Evolutionary conservation across 2,329 filamentous ascomycete species (phyloP).

Genomic region (Xylariaceae sp.): DNA sequence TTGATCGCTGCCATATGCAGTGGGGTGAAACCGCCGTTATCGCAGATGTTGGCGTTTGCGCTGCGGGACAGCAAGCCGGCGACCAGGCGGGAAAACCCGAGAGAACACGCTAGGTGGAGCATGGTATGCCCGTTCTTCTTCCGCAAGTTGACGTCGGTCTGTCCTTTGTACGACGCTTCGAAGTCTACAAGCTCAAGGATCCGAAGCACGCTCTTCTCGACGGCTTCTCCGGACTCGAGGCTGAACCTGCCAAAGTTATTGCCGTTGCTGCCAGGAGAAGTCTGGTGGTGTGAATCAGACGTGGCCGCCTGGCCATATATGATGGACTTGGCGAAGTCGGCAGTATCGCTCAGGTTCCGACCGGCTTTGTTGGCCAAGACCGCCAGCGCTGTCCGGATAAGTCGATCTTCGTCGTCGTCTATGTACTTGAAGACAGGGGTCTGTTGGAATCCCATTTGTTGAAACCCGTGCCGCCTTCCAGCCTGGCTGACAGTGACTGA

Average conservation of each 20-base stretch:
- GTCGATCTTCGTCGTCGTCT: constrained; percentile 63
- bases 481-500: constrained; percentile 62
- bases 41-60: constrained; percentile 68
- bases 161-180: constrained; percentile 66
- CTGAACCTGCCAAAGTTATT: constrained; percentile 33
- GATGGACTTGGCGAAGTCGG: constrained; percentile 57
- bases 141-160: constrained; percentile 61
- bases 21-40: constrained; percentile 75
- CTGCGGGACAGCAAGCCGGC: constrained; percentile 71
- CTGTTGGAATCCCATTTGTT: constrained; percentile 23
- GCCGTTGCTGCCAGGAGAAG: constrained; percentile 33
- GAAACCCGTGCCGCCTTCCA: constrained; percentile 26
- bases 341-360: constrained; percentile 55
- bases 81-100: constrained; percentile 70
- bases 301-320: constrained; percentile 39
- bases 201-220: constrained; percentile 65
- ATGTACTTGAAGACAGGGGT: constrained; percentile 65
- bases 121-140: constrained; percentile 68
- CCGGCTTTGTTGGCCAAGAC: constrained; percentile 60
- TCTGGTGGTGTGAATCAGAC: constrained; percentile 40
- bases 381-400: constrained; percentile 62
- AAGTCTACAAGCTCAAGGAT: constrained; percentile 75
- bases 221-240: constrained; percentile 36
- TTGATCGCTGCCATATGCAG: constrained; percentile 77
- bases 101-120: constrained; percentile 70